phyloP scores from a whole-genome alignment of 73 alveolate species.

The Stentor roeselii region DNA sequence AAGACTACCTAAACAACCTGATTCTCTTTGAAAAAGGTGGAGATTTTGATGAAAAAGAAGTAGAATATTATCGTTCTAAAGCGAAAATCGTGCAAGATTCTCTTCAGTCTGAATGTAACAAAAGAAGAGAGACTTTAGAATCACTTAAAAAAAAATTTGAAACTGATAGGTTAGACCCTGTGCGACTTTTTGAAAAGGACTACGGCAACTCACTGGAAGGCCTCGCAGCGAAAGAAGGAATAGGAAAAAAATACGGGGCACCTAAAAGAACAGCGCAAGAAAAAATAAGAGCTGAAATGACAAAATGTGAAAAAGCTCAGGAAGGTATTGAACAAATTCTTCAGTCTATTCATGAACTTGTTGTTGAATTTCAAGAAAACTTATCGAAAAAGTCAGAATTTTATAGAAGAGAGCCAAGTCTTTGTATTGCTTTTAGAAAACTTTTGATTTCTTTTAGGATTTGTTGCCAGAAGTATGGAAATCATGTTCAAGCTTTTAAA shows the following conservation, averaged over 20 bases:
- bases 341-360: neutral
- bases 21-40: constrained; percentile 79
- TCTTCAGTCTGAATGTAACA: constrained; percentile 44
- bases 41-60: constrained; percentile 79
- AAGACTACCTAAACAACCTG: constrained; percentile 67
- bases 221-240: constrained; percentile 88
- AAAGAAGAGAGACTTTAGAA: constrained; percentile 62
- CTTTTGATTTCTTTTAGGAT: constrained; percentile 24
- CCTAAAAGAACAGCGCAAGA: constrained; percentile 90
- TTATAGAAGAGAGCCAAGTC: neutral
- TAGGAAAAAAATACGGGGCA: constrained; percentile 85
- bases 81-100: constrained; percentile 68
- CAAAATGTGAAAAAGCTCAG: constrained; percentile 89
- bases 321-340: constrained; percentile 54
- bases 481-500: constrained; percentile 32
- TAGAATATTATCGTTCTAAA: constrained; percentile 65
- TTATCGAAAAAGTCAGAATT: neutral
- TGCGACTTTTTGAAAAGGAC: constrained; percentile 58
- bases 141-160: constrained; percentile 51
- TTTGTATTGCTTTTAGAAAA: neutral
- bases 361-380: neutral
- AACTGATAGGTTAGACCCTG: constrained; percentile 40
- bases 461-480: constrained; percentile 66
- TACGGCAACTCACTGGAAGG: constrained; percentile 62
- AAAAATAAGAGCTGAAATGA: constrained; percentile 81